Conservation (phyloP, 2,329 filamentous ascomycete genomes). For the Colletotrichum sp. region DNA sequence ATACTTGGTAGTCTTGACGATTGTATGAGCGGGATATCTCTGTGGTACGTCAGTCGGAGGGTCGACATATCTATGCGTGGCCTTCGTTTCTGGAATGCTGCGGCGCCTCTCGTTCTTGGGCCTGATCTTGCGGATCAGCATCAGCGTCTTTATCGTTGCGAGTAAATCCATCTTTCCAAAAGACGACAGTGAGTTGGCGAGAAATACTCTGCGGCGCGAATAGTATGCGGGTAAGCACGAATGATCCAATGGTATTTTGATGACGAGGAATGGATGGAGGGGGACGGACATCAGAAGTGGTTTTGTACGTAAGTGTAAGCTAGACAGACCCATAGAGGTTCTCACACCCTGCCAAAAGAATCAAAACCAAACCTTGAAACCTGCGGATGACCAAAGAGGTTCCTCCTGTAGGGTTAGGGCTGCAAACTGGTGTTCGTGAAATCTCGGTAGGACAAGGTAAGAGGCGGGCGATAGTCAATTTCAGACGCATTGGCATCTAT, state of each 20-base stretch:
- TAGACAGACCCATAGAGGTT: neutral
- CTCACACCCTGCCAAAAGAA: neutral
- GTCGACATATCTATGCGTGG: neutral
- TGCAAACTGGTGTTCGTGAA: neutral
- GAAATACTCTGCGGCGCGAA: neutral
- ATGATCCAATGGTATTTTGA: neutral
- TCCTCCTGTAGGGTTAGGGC: neutral
- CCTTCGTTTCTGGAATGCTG: conserved; percentile 20
- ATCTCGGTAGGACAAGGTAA: neutral
- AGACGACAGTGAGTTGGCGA: neutral
- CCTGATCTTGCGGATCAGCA: neutral
- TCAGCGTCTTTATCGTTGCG: neutral
- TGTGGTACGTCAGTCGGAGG: conserved; percentile 1
- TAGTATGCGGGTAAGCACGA: neutral
- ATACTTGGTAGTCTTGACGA: conserved; percentile 44
- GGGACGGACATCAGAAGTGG: neutral
- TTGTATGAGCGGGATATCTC: conserved; percentile 26
- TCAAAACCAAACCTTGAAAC: neutral
- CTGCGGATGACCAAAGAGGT: neutral
- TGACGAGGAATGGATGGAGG: neutral
- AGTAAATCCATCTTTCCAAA: neutral
- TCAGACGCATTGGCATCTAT: neutral
- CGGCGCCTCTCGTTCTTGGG: neutral
- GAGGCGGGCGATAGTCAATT: neutral
- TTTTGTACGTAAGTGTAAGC: neutral